Percentiles rank a stretch among this genome's conserved stretches.
Conservation (phyloP, 2,329 filamentous ascomycete species). For the Epichloe baconii region DNA sequence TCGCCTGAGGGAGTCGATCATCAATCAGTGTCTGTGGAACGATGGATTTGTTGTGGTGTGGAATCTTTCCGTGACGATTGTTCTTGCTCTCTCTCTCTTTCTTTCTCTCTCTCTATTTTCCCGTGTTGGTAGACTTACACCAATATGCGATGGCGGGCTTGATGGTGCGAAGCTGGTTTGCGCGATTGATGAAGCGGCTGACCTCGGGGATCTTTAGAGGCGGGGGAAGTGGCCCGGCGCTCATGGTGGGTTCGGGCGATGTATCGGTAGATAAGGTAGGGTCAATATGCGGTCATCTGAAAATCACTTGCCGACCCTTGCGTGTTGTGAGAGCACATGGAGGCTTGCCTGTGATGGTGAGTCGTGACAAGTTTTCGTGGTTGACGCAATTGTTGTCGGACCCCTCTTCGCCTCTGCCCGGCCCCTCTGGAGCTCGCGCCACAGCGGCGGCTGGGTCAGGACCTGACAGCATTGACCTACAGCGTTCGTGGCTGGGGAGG, state of each 20-base stretch:
- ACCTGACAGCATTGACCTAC: neutral
- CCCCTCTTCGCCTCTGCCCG: too few relatives aligned
- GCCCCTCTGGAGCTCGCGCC: neutral
- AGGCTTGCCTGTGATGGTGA: neutral
- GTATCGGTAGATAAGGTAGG: neutral
- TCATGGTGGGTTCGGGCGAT: constrained; percentile 23
- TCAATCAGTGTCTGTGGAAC: neutral
- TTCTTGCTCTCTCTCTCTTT: neutral
- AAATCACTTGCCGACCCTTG: neutral
- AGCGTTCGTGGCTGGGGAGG: neutral
- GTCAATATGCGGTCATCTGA: too few relatives aligned
- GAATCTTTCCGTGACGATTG: neutral
- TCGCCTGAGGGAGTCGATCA: constrained; percentile 43
- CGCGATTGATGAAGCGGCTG: constrained; percentile 70
- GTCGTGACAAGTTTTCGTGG: neutral
- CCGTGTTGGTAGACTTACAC: constrained; percentile 47
- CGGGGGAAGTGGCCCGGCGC: constrained; percentile 44
- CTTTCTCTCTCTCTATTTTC: neutral
- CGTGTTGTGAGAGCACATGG: neutral
- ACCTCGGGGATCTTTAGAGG: constrained; percentile 67
- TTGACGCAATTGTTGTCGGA: too few relatives aligned
- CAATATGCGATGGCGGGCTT: constrained; percentile 90
- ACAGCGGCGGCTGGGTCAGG: neutral
- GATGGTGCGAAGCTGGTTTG: constrained; percentile 67
- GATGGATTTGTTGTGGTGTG: neutral